These are phyloP conservation scores for Shiraia sp. DNA, from an alignment of 2,329 filamentous ascomycete genomes.

Conservation along the genomic window DNA sequence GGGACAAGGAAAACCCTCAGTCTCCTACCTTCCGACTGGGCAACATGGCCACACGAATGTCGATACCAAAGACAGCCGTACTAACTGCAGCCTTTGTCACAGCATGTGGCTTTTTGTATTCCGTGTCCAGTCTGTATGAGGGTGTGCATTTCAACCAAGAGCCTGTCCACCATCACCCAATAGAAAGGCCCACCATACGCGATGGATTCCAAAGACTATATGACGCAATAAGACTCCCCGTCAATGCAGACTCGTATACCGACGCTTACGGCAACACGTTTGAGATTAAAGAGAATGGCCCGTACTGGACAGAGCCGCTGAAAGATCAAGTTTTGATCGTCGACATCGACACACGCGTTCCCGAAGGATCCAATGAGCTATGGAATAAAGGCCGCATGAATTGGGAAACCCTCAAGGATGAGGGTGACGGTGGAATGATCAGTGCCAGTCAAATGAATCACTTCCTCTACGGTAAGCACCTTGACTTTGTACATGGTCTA, in stretches of 20 bases:
- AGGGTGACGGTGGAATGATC: constrained; percentile 31
- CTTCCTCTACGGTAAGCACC: constrained; percentile 38
- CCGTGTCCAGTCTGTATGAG: too few relatives aligned
- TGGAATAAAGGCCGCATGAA: constrained; percentile 25
- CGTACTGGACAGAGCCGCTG: constrained; percentile 30
- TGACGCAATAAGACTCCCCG: constrained; percentile 14
- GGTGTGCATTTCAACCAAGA: too few relatives aligned
- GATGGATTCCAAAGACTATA: constrained; percentile 12
- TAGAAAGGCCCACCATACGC: constrained; percentile 6
- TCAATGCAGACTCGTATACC: constrained; percentile 12
- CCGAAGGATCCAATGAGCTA: constrained; percentile 22
- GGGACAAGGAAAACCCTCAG: too few relatives aligned
- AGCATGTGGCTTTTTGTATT: too few relatives aligned
- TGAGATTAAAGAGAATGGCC: constrained; percentile 15
- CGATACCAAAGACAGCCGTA: too few relatives aligned
- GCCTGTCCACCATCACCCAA: too few relatives aligned
- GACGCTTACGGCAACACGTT: constrained; percentile 12
- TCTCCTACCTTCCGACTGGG: too few relatives aligned
- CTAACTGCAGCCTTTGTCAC: too few relatives aligned
- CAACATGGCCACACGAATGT: too few relatives aligned
- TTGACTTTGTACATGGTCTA: neutral
- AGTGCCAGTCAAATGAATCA: constrained; percentile 48
- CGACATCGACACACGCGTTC: constrained; percentile 36
- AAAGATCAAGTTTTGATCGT: constrained; percentile 31
- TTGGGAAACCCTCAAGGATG: constrained; percentile 22